Percentiles rank a stretch among this genome's conserved stretches.
Conservation (phyloP, 768 basidiomycete genomes). For the Lyophyllum decastes region DNA sequence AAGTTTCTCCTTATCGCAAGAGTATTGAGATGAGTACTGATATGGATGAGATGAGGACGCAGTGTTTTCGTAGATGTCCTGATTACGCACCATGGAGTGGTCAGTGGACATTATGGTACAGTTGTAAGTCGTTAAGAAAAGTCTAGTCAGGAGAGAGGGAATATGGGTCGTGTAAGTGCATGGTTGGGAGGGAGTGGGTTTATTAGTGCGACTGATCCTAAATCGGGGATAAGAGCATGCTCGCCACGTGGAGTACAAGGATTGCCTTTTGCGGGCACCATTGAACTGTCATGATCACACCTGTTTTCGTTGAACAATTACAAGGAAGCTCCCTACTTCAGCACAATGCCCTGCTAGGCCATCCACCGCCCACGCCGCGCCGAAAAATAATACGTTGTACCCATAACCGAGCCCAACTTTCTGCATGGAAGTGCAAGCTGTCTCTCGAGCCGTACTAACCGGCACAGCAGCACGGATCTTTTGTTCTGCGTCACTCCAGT, state of each 20-base stretch:
- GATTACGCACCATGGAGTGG: slow-evolving; percentile 35
- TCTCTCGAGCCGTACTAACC: not conserved
- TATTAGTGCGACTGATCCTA: slow-evolving; percentile 19
- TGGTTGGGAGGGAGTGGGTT: slow-evolving; percentile 11
- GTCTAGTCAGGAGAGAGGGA: slow-evolving; percentile 1
- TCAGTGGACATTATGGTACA: slow-evolving; percentile 33
- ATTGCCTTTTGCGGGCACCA: slow-evolving; percentile 26
- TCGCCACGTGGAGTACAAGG: slow-evolving; percentile 32
- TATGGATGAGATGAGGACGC: slow-evolving; percentile 8
- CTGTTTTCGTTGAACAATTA: slow-evolving; percentile 10
- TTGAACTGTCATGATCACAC: not conserved
- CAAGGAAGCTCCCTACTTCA: slow-evolving; percentile 1
- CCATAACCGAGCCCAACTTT: not conserved
- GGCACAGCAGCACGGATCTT: not conserved
- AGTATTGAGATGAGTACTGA: slow-evolving; percentile 14
- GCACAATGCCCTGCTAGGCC: slow-evolving; percentile 6
- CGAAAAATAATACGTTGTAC: slow-evolving; percentile 1
- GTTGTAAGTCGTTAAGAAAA: not conserved
- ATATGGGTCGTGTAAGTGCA: slow-evolving; percentile 4
- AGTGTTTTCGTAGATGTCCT: not conserved
- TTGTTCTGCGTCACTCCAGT: not conserved
- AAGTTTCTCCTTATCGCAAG: slow-evolving; percentile 16
- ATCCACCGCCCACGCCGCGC: not conserved
- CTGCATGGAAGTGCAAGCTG: not conserved
- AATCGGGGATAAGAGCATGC: slow-evolving; percentile 28